These are phyloP conservation scores for Aspergillus leporis DNA, from an alignment of 495 filamentous ascomycete genomes.

Conservation along the genomic window DNA sequence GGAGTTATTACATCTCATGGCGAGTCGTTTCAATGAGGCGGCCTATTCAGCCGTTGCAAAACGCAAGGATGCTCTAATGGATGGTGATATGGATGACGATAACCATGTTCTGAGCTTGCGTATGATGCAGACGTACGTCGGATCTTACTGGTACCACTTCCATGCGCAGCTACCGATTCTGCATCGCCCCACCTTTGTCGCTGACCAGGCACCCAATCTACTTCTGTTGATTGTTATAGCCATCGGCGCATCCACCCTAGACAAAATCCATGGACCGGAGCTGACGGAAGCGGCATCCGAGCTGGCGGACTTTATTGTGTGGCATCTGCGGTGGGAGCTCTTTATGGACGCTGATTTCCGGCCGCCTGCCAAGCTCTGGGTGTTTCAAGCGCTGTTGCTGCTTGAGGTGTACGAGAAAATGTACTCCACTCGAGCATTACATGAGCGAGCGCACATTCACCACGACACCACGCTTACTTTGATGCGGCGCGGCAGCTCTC, in stretches of 20 bases:
- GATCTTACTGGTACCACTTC: conserved; percentile 92
- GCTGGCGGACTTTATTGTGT: conserved; percentile 82
- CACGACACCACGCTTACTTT: conserved; percentile 94
- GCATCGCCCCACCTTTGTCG: conserved; percentile 89
- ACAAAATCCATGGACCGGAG: conserved; percentile 72
- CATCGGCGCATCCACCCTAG: conserved; percentile 86
- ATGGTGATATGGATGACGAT: conserved; percentile 72
- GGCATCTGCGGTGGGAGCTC: conserved; percentile 89
- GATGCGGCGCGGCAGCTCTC: conserved; percentile 88
- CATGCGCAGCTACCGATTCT: conserved; percentile 93
- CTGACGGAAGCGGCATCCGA: conserved; percentile 72
- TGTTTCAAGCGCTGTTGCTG: conserved; percentile 88
- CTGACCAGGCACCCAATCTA: conserved; percentile 80
- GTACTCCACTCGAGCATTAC: conserved; percentile 85
- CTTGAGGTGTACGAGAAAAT: conserved; percentile 97
- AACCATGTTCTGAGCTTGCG: conserved; percentile 79
- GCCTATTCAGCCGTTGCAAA: conserved; percentile 71
- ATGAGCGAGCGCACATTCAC: conserved; percentile 95
- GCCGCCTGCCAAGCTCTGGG: conserved; percentile 97
- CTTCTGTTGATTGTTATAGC: conserved; percentile 92
- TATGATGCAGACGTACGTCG: conserved; percentile 95
- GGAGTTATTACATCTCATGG: conserved; percentile 84
- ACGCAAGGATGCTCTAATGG: conserved; percentile 75
- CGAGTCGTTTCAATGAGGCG: conserved; percentile 76
- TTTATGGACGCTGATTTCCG: conserved; percentile 89